These are phyloP conservation scores for Crithidia mellificae DNA, from an alignment of 208 protist species.

Conservation along the genomic window DNA sequence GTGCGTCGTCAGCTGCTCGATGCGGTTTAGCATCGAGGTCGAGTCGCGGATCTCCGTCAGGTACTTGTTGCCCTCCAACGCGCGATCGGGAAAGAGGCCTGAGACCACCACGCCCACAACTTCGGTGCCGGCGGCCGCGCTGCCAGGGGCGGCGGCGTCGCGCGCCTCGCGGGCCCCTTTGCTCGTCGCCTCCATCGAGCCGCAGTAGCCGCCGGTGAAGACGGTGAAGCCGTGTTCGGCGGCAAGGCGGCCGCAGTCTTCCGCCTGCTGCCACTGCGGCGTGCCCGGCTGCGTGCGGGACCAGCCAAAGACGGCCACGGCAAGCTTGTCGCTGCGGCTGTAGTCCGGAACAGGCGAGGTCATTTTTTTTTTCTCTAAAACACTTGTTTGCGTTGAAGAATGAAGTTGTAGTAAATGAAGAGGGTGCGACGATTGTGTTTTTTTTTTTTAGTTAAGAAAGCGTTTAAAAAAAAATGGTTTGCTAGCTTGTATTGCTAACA, in stretches of 20 bases:
- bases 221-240: slow-evolving; percentile 55
- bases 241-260: slow-evolving; percentile 45
- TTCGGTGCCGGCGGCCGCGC: slow-evolving; percentile 27
- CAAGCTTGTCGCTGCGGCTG: slow-evolving; percentile 32
- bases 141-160: slow-evolving; percentile 15
- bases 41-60: slow-evolving; percentile 51
- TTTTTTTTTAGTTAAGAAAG: too few species aligned
- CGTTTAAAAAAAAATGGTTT: too few species aligned
- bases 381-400: too few species aligned
- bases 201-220: slow-evolving; percentile 70
- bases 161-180: slow-evolving; percentile 56
- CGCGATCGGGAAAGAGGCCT: slow-evolving; percentile 56
- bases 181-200: slow-evolving; percentile 76
- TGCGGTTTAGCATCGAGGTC: slow-evolving; percentile 53
- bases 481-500: too few species aligned
- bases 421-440: too few species aligned
- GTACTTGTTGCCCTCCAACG: slow-evolving; percentile 55
- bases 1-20: slow-evolving; percentile 61
- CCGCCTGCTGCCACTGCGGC: slow-evolving; percentile 51
- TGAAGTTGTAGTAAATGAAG: too few species aligned
- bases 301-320: slow-evolving; percentile 67
- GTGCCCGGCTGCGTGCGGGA: slow-evolving; percentile 54
- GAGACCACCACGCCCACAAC: slow-evolving; percentile 63
- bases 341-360: slow-evolving; percentile 39
- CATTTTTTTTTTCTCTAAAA: slow-evolving; percentile 17